Evolutionary conservation across 2,329 filamentous ascomycete genomes (phyloP).

Genomic region (Exophiala sp.): DNA sequence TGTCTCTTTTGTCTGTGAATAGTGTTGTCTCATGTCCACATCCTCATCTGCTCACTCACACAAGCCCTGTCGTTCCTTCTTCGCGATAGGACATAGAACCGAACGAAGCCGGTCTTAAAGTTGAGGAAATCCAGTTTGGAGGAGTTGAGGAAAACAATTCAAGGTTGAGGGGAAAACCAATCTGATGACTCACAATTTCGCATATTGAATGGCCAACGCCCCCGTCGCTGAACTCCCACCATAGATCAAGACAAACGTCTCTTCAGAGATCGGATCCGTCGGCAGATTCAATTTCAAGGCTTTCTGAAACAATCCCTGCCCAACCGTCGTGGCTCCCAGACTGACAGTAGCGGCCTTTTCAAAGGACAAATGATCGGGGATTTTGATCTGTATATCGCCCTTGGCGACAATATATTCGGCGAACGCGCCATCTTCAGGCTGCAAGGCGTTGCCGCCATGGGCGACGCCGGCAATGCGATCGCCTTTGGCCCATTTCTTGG

Average conservation of each 20-base stretch:
- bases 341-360: conserved; percentile 33
- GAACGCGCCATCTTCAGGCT: conserved; percentile 34
- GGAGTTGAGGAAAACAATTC: too few species aligned
- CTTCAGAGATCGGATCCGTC: conserved; percentile 21
- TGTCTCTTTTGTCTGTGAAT: too few species aligned
- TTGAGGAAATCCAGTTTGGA: too few species aligned
- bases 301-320: conserved; percentile 23
- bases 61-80: too few species aligned
- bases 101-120: too few species aligned
- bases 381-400: conserved; percentile 31
- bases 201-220: conserved; percentile 39
- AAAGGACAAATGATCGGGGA: conserved; percentile 33
- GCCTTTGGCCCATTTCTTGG: conserved; percentile 30
- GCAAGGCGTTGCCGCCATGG: conserved; percentile 32
- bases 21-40: too few species aligned
- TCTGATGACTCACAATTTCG: conserved; percentile 33
- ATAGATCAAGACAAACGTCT: conserved; percentile 39
- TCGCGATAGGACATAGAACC: too few species aligned
- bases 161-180: too few species aligned
- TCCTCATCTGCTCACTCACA: too few species aligned
- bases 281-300: conserved; percentile 28
- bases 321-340: conserved; percentile 29
- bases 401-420: conserved; percentile 34
- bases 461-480: conserved; percentile 37
- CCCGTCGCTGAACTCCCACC: conserved; percentile 43